Base-by-base conservation (phyloP, 1,139 yeast species). In the Geotrichum fermentans region DNA sequence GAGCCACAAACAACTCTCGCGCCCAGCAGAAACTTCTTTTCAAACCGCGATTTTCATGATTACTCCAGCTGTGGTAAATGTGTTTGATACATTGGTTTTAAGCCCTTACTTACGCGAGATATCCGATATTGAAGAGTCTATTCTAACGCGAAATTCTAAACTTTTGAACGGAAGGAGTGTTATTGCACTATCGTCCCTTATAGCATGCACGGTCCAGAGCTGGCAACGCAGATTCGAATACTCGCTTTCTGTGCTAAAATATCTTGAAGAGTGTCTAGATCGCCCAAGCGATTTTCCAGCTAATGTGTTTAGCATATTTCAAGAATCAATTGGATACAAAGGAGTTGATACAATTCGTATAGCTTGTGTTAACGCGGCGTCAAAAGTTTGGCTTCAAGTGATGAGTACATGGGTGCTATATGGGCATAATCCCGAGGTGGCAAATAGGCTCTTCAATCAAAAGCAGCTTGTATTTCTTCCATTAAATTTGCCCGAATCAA, bases 331-430 rank as follows among this genome's bases (percentile, higher is more conserved):
- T 10, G 63, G 64, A 3, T 58, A 58, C 44, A 47, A 40, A 4
- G 58, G 57, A 16, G 54, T 61, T 11, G 51, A 54, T 22, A 42
- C 20, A 7, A 36, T 60, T 22, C 53, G 59, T 7, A 30, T 40
- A 8, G 47, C 47, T 1, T 56, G 61, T 17, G 42, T 60, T 17
- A 26, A 52, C n/a, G 56, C 56, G 4, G 60, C 58, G 11, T 58
- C 58, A 29, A 47, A 49, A 17, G 54, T 55, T 13, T 61, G 65
- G 64, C 48, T 60, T 26, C 55, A 51, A 13, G 57, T 56, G 43
- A 49, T 60, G 13, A 41, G 57, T 33, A 51, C 60, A 14, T 61
- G 65, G 65, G 51, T 58, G 7, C 44, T 59, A n/a, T 61, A 61
- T 43, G 65, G 65, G 5, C 53, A 57, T 24, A 43, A 40, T 16